phyloP scores from a whole-genome alignment of 352 stramenopile species.

The Lagenidium giganteum region DNA sequence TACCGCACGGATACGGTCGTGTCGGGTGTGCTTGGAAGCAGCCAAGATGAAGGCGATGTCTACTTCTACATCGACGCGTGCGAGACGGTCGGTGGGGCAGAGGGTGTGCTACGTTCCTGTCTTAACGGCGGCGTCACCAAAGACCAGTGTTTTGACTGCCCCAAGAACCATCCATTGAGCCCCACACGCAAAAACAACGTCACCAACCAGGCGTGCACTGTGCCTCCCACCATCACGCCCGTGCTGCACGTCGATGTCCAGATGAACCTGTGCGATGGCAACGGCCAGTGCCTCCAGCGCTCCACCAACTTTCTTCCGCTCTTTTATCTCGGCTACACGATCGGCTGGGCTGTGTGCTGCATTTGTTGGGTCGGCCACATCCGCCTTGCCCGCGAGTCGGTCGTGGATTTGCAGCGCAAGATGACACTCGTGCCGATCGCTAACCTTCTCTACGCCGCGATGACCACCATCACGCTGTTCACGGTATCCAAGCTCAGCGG shows the following conservation, averaged over 20 bases:
- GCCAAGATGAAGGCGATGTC: conserved; percentile 5
- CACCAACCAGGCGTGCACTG: conserved; percentile 3
- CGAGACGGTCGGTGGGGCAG: conserved; percentile 23
- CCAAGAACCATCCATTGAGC: conserved; percentile 26
- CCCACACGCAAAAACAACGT: conserved; percentile 12
- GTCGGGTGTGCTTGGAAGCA: no score
- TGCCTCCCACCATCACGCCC: conserved; percentile 18
- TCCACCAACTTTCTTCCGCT: conserved; percentile 6
- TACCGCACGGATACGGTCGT: conserved; percentile 24
- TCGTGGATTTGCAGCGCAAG: conserved; percentile 33
- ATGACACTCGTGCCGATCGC: conserved; percentile 35
- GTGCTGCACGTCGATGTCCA: conserved; percentile 16
- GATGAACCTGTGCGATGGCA: conserved; percentile 35
- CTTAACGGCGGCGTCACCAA: conserved; percentile 5
- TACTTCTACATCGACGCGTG: conserved; percentile 35
- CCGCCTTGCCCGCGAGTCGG: conserved; percentile 17
- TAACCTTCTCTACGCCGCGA: conserved; percentile 16
- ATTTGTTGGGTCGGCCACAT: conserved; percentile 38
- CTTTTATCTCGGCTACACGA: conserved; percentile 20
- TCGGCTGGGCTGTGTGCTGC: conserved; percentile 15
- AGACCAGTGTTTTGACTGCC: conserved; percentile 42
- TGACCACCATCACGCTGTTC: conserved; percentile 18
- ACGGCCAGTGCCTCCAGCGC: conserved; percentile 25
- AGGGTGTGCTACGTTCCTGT: conserved; percentile 33
- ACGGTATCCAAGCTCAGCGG: conserved; percentile 16